Percentiles rank a stretch among this genome's conserved stretches.
These are phyloP conservation scores for Mortierella sp. DNA, from an alignment of 371 early-diverging fungal genomes.

Conservation along the genomic window DNA sequence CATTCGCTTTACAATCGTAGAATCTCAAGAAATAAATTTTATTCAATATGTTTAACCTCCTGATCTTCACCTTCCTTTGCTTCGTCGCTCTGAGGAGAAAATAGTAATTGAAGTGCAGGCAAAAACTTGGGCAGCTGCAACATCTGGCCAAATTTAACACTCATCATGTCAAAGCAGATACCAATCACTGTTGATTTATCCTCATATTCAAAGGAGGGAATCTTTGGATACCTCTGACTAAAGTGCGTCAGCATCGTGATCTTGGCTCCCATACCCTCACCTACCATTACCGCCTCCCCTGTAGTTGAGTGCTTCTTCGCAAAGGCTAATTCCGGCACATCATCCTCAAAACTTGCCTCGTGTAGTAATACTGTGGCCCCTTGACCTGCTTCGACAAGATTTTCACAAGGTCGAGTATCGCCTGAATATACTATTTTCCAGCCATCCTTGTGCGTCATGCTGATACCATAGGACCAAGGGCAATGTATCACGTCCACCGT, in stretches of 20 bases:
- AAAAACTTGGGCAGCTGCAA: conserved; percentile 70
- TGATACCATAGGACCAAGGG: conserved; percentile 82
- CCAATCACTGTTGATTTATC: conserved; percentile 68
- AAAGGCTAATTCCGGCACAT: conserved; percentile 83
- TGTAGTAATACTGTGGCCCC: conserved; percentile 91
- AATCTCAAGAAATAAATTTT: neutral
- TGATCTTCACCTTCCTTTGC: conserved; percentile 58
- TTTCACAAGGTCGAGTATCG: conserved; percentile 93
- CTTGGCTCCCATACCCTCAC: conserved; percentile 83
- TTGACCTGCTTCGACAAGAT: conserved; percentile 80
- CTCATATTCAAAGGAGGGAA: conserved; percentile 66
- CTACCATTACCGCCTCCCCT: conserved; percentile 90
- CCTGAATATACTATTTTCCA: conserved; percentile 93
- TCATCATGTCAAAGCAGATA: conserved; percentile 90
- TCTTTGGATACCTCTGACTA: conserved; percentile 95
- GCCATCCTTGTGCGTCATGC: conserved; percentile 72
- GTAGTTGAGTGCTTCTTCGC: conserved; percentile 93
- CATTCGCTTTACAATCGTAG: too few relatives aligned
- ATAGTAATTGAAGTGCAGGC: conserved; percentile 67
- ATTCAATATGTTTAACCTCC: neutral
- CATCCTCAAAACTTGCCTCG: conserved; percentile 96
- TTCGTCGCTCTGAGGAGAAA: conserved; percentile 61
- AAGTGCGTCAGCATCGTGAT: conserved; percentile 96
- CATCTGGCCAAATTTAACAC: conserved; percentile 71
- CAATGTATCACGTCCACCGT: conserved; percentile 88